Conservation (phyloP, 768 basidiomycete species). For the Clathrus columnatus region DNA sequence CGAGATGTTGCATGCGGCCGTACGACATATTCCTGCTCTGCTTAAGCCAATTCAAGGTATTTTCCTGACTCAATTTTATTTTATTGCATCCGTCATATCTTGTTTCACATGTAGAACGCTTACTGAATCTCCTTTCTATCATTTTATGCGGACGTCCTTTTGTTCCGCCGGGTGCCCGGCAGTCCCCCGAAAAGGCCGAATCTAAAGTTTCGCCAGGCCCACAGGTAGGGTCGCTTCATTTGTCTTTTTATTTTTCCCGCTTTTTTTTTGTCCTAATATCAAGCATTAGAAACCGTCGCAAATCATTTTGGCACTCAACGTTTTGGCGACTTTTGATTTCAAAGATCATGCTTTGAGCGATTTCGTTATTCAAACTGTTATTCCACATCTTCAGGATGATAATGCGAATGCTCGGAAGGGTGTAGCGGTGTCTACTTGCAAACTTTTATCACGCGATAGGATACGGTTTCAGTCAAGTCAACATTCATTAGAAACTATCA, state of each 20-base stretch:
- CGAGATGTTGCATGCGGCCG: constrained; percentile 29
- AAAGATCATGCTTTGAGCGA: constrained; percentile 37
- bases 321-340: constrained; percentile 37
- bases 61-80: constrained; percentile 3
- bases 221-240: background rate
- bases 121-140: constrained; percentile 34
- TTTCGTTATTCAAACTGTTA: constrained; percentile 35
- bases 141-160: constrained; percentile 34
- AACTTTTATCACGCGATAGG: constrained; percentile 36
- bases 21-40: constrained; percentile 34
- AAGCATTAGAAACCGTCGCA: constrained; percentile 17
- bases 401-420: constrained; percentile 32
- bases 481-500: constrained; percentile 37
- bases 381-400: constrained; percentile 39
- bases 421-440: constrained; percentile 34
- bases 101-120: constrained; percentile 26
- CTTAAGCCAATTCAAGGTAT: constrained; percentile 36
- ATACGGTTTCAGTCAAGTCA: constrained; percentile 38
- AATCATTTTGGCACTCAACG: constrained; percentile 32
- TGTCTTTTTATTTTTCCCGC: background rate
- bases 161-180: constrained; percentile 32
- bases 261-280: background rate
- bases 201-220: background rate
- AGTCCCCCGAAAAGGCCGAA: constrained; percentile 10
- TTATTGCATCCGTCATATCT: background rate